Base-by-base conservation (phyloP, 352 stramenopile genomes). In the Phytophthora crassamura region DNA sequence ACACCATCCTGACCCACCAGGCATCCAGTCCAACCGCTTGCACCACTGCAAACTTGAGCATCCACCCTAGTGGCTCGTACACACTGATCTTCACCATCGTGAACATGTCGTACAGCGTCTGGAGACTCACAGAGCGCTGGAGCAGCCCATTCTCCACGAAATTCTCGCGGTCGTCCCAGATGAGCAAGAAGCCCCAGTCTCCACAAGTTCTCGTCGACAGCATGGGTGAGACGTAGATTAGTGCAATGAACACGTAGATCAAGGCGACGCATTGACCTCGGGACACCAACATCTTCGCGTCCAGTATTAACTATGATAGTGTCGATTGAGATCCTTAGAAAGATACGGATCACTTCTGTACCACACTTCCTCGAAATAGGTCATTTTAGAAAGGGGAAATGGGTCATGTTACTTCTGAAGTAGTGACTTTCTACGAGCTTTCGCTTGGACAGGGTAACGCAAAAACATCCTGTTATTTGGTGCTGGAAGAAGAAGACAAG, bases 41-140 rank as follows among this genome's bases (percentile, higher is more conserved):
- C 14, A 69, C 67, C 3, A 86, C 62, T 0, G 73, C 1, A 36
- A 74, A 80, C 59, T 90, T 90, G 18, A 88, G 59, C 15, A 88
- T 46, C 82, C 79, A 90, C 8, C 75, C 69, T 7, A 90, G 45
- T 5, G 82, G 77, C 41, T 89, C 79, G 64, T 80, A 89, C 15
- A 89, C 76, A 34, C 86, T 89, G 67, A 90, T 67, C 16, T 62
- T 69, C 10, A 54, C 45, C 60, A 79, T 66, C 2, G 58, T 78
- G 32, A 74, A 68, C 77, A 90, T 88, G 18, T 42, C 5, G 22
- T 50, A 50, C 25, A 90, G 32, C 4, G 72, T 74, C 4, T 41
- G 45, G 10, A 59, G 46, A 18, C 68, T 64, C 10, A 84, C 39
- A 18, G 59, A 43, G 11, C 33, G 11, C 11, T 74, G 77, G 2